Percentiles rank a stretch among this genome's conserved stretches.
phyloP scores from a whole-genome alignment of 1,284 basidiomycete species.

The Naganishia liquefaciens region DNA sequence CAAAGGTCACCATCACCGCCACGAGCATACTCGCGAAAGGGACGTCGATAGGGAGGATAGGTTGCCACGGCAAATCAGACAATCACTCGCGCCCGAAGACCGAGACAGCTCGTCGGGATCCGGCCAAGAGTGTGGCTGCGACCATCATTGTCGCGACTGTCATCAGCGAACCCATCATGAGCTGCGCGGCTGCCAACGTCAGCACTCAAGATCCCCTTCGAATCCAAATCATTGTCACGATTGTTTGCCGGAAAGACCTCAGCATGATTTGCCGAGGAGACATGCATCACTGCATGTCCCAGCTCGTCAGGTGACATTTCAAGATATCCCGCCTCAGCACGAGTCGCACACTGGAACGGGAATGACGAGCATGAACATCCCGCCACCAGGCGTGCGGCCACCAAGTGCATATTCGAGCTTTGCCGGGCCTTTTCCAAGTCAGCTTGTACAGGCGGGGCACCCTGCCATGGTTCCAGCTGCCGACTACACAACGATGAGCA shows the following conservation, averaged over 20 bases:
- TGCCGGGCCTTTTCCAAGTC: constrained; percentile 13
- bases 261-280: background rate
- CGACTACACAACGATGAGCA: constrained; percentile 32
- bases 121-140: background rate
- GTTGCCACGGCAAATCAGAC: background rate
- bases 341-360: no score
- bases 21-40: background rate
- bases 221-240: background rate
- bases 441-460: constrained; percentile 6
- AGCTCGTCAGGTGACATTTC: constrained; percentile 17
- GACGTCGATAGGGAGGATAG: background rate
- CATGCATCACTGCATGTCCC: constrained; percentile 1
- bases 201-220: background rate
- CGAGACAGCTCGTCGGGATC: background rate
- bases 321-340: constrained; percentile 2
- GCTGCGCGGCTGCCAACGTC: background rate
- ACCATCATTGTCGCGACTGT: background rate
- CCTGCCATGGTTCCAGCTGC: constrained; percentile 20
- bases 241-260: background rate
- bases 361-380: background rate
- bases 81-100: background rate
- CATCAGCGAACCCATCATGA: background rate
- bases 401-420: constrained; percentile 10
- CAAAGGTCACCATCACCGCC: background rate
- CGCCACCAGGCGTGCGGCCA: constrained; percentile 1